Conservation (phyloP, 2,329 filamentous ascomycete species). For the Arthrobotrys conoides region DNA sequence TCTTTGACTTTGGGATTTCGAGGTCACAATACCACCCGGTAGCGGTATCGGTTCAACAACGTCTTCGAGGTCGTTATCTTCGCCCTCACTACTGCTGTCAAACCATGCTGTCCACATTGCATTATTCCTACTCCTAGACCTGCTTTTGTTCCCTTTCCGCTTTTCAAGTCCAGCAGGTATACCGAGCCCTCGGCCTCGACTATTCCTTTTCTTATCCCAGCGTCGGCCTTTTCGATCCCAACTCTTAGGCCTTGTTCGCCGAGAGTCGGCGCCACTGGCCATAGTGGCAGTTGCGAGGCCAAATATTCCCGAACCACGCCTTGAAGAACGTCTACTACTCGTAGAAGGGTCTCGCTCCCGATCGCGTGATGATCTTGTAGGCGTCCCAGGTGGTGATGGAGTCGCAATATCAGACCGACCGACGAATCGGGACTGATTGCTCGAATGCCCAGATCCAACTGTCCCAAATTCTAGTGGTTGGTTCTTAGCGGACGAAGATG, state of each 20-base stretch:
- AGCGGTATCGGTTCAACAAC: conserved; percentile 57
- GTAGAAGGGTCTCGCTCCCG: conserved; percentile 48
- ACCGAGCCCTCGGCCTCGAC: conserved; percentile 48
- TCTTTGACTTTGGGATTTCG: conserved; percentile 49
- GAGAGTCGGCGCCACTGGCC: conserved; percentile 23
- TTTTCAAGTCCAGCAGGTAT: conserved; percentile 50
- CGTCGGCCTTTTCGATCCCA: conserved; percentile 48
- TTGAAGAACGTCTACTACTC: conserved; percentile 53
- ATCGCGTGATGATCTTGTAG: conserved; percentile 46
- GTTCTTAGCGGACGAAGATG: conserved; percentile 13
- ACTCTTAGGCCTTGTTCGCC: conserved; percentile 48
- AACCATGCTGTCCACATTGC: conserved; percentile 58
- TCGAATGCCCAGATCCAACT: conserved; percentile 49
- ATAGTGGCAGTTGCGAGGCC: conserved; percentile 50
- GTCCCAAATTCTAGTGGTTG: conserved; percentile 42
- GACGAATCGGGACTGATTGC: conserved; percentile 49
- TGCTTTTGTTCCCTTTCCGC: conserved; percentile 49
- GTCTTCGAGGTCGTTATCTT: conserved; percentile 34
- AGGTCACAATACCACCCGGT: conserved; percentile 54
- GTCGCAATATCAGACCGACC: conserved; percentile 59
- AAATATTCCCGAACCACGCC: conserved; percentile 57
- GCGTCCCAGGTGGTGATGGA: conserved; percentile 53
- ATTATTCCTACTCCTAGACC: conserved; percentile 53
- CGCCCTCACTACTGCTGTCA: conserved; percentile 55
- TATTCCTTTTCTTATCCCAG: conserved; percentile 51